phyloP scores from a whole-genome alignment of 805 yeast species.

The Candida ortonii region DNA sequence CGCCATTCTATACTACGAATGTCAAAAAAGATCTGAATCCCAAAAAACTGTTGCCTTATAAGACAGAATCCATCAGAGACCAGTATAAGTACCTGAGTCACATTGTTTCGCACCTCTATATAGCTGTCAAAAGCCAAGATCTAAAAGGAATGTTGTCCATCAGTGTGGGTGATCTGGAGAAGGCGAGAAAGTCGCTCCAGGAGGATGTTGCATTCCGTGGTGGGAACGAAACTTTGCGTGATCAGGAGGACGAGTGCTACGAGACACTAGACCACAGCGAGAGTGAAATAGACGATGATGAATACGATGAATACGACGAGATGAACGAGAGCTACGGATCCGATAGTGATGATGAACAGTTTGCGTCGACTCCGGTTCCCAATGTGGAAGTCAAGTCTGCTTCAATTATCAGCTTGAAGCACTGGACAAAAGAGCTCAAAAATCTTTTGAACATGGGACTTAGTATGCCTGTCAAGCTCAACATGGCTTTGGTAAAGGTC shows the following conservation, averaged over 20 bases:
- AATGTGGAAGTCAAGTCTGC: conserved; percentile 65
- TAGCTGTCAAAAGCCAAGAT: conserved; percentile 73
- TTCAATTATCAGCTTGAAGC: conserved; percentile 68
- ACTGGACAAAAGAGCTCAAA: conserved; percentile 84
- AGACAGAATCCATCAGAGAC: conserved; percentile 63
- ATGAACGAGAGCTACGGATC: conserved; percentile 37
- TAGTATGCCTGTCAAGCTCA: conserved; percentile 66
- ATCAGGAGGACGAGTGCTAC: conserved; percentile 48
- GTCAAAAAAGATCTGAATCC: conserved; percentile 21
- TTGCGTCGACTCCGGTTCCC: conserved; percentile 48
- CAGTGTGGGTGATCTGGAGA: conserved; percentile 64
- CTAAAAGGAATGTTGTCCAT: conserved; percentile 67
- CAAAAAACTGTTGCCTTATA: conserved; percentile 59
- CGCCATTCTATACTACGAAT: conserved; percentile 25
- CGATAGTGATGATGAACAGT: conserved; percentile 41
- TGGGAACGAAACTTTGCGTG: too few species aligned
- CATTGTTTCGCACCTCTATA: conserved; percentile 74
- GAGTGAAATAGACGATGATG: conserved; percentile 34
- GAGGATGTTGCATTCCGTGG: conserved; percentile 30
- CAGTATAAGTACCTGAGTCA: conserved; percentile 73
- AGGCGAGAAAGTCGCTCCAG: conserved; percentile 24
- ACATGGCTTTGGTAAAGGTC: conserved; percentile 61
- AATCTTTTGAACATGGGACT: conserved; percentile 77
- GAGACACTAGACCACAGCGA: conserved; percentile 43
- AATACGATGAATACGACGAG: conserved; percentile 39